Base-by-base conservation (phyloP, 495 filamentous ascomycete species). In the Aeminium ludgeri region DNA sequence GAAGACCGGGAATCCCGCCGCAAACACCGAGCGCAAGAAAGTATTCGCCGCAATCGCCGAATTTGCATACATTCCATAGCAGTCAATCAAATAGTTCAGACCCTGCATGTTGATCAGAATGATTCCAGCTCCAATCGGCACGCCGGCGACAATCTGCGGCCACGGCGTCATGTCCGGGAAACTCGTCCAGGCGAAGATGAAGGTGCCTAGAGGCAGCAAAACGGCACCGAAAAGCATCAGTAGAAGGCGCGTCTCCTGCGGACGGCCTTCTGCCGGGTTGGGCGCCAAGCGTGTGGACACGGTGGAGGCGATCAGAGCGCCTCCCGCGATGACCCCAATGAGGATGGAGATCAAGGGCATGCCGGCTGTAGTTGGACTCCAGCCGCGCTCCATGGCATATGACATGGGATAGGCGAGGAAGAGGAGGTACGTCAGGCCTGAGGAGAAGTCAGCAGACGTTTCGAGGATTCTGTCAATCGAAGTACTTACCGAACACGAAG, bases 11-110 rank as follows among this genome's bases (percentile, higher is more conserved):
- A 62, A 62, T 4, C 58, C 64, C 5, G 60, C 69, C 0, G 60
- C 67, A 20, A 63, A 44, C 5, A 51, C 40, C 1, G 55, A 57
- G 20, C 69, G 54, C 7, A 70, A 38, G 28, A 71, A 52, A 0
- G 62, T 62, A 43, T 69, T 70, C 11, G 59, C 67, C 1, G 69
- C 59, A 17, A 73, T 62, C 8, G 67, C 69, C 17, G 45, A 54
- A 51, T 72, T 72, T 30, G 69, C 66, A 35, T 69, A 64, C 62
- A 70, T 64, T 46, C 65, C 54, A 43, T 80, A 82, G 31, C 67
- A 64, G 38, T 80, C 74, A 30, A 53, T 50, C 51, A 78, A 65
- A 46, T 78, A 80, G 44, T 71, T 78, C 34, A 78, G 60, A 1
- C 68, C 66, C 44, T 71, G 57, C 34, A 55, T 35, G 28, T 55